phyloP scores from a whole-genome alignment of 2,329 filamentous ascomycete species.

The Fusarium nanum region DNA sequence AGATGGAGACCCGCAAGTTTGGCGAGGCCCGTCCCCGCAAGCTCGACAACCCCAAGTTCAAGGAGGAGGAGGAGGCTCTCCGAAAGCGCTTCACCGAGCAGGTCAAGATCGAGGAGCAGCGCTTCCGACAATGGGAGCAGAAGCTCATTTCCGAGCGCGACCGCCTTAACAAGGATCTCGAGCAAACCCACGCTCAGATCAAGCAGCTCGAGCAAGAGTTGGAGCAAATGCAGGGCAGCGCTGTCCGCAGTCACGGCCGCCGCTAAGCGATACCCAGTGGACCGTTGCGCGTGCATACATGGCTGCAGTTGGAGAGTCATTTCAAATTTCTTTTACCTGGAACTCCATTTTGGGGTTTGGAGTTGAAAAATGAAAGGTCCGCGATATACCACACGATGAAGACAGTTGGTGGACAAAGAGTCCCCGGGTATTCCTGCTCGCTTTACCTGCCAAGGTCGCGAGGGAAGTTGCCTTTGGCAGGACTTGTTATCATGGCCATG shows the following conservation, averaged over 20 bases:
- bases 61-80: conserved; percentile 98
- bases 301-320: conserved; percentile 47
- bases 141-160: conserved; percentile 99
- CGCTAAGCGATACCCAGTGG: conserved; percentile 68
- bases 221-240: conserved; percentile 90
- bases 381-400: conserved; percentile 48
- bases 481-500: conserved; percentile 37
- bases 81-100: conserved; percentile 99
- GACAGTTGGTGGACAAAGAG: conserved; percentile 36
- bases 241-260: conserved; percentile 91
- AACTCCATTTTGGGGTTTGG: conserved; percentile 50
- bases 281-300: conserved; percentile 39
- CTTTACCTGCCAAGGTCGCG: conserved; percentile 31
- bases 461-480: conserved; percentile 26
- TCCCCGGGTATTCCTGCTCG: conserved; percentile 49
- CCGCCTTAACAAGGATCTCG: conserved; percentile 99
- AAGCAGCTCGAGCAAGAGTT: conserved; percentile 93
- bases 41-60: conserved; percentile 99
- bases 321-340: conserved; percentile 45
- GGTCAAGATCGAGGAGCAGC: conserved; percentile 99
- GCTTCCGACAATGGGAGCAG: conserved; percentile 99
- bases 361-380: conserved; percentile 52
- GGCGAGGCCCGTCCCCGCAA: conserved; percentile 97
- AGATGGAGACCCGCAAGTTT: conserved; percentile 99
- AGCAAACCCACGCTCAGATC: conserved; percentile 95